Evolutionary conservation across 1,284 basidiomycete species (phyloP).

Genomic region (Lentinus polychrous): DNA sequence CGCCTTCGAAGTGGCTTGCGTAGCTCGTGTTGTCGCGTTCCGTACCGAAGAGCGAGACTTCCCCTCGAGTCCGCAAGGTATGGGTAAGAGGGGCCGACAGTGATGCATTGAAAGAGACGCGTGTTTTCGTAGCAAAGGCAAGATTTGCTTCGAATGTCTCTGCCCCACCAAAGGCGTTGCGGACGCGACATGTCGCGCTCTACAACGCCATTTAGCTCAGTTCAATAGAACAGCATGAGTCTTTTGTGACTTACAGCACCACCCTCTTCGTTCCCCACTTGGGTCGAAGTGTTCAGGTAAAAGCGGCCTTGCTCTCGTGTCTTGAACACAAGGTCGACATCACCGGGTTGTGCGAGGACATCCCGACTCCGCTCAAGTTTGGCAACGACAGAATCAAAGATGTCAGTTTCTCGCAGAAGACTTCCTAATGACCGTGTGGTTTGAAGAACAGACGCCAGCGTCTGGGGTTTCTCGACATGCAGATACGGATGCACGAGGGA

Average conservation of each 20-base stretch:
- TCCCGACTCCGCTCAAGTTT: slow-evolving; percentile 62
- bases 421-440: slow-evolving; percentile 61
- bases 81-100: slow-evolving; percentile 52
- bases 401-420: slow-evolving; percentile 61
- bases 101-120: slow-evolving; percentile 72
- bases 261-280: slow-evolving; percentile 92
- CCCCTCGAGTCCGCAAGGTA: slow-evolving; percentile 54
- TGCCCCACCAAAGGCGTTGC: slow-evolving; percentile 89
- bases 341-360: slow-evolving; percentile 50
- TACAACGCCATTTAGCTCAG: slow-evolving; percentile 20
- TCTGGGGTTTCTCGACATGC: slow-evolving; percentile 24
- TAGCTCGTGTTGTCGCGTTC: slow-evolving; percentile 67
- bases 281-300: slow-evolving; percentile 84
- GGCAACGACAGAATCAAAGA: slow-evolving; percentile 71
- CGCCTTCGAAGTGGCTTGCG: slow-evolving; percentile 63
- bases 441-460: slow-evolving; percentile 61
- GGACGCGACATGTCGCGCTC: slow-evolving; percentile 74
- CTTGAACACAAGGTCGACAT: slow-evolving; percentile 83
- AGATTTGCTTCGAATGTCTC: slow-evolving; percentile 84
- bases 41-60: slow-evolving; percentile 53
- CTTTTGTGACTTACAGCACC: slow-evolving; percentile 58
- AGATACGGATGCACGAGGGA: slow-evolving; percentile 72
- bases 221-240: neutral
- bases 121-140: slow-evolving; percentile 85
- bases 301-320: slow-evolving; percentile 75